Evolutionary conservation across 805 yeast genomes (phyloP), one percentile per base, ranked within the genome.

Genomic region (Ogataea populi-albae): DNA sequence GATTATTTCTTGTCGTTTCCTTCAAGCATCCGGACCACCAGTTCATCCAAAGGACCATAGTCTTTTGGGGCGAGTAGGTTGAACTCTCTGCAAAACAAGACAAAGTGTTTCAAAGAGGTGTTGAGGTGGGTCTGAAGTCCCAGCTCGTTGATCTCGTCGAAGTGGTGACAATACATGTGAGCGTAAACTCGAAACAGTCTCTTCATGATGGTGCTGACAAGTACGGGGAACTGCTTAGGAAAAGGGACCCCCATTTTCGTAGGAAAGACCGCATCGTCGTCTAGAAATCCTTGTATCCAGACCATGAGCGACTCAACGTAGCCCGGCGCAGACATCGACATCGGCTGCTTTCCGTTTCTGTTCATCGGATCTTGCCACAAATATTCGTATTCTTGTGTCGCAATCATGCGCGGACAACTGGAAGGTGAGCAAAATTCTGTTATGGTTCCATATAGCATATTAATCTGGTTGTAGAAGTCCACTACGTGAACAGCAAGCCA

Each of bases 401-500:
- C 99, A 38, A 86, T 89, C 99, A 93, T 93, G 40, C 93, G 68
- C 2, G 98, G 98, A 59, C 99, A 93, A 3, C 94, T 75, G n/a
- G 67, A 61, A 3, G 98, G 97, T 0, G 97, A 87, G 60, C 99
- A 93, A 55, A 93, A 89, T 63, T 88, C 96, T 1, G 98, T 91
- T 46, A 93, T 85, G 3, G 97, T 79, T 7, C 97, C 96, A 52
- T 93, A 91, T 6, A 91, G 68, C 98, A 91, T 93, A 62, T 91
- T 91, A 47, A 91, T 81, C 59, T 91, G 98, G 59, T 89, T 89
- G 65, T 86, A 91, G 57, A 91, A 93, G 61, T 91, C 98, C 12
- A 89, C 97, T n/a, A 91, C 93, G 58, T 91, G 96, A 9, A 89
- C 95, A 0, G 98, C 98, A 38, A 91, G 64, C 98, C 98, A 91